These are phyloP conservation scores for Arabidopsis hybrid DNA, from an alignment of 441 rosid species.

Conservation along the genomic window DNA sequence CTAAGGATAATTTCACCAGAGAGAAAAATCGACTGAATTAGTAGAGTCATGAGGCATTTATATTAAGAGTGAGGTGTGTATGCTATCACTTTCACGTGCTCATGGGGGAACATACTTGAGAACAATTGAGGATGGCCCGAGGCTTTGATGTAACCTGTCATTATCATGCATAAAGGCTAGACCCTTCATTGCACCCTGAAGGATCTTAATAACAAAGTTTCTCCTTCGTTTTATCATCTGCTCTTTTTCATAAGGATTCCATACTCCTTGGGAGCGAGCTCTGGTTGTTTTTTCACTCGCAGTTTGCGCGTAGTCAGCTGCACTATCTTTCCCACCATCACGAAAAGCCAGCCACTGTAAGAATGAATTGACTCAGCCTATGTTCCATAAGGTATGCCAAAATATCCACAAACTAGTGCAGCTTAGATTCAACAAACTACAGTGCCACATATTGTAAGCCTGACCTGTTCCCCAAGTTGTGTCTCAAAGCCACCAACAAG, in stretches of 20 bases:
- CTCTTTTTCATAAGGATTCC: slow-evolving; percentile 72
- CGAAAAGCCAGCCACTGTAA: slow-evolving; percentile 94
- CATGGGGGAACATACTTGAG: slow-evolving; percentile 64
- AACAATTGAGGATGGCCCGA: slow-evolving; percentile 91
- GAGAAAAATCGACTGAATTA: slow-evolving; percentile 8
- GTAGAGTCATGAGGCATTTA: slow-evolving; percentile 20
- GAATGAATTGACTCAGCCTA: slow-evolving; percentile 42
- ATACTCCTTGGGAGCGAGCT: slow-evolving; percentile 49
- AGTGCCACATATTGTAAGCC: slow-evolving; percentile 41
- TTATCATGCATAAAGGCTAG: slow-evolving; percentile 84
- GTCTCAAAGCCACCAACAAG: slow-evolving; percentile 96
- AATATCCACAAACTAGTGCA: slow-evolving; percentile 29
- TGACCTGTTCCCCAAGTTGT: slow-evolving; percentile 89
- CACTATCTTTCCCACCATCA: slow-evolving; percentile 82
- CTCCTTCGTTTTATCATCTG: slow-evolving; percentile 62
- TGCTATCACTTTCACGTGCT: slow-evolving; percentile 32
- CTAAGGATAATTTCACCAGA: slow-evolving; percentile 42
- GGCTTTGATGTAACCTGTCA: slow-evolving; percentile 96
- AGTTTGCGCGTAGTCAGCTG: slow-evolving; percentile 76
- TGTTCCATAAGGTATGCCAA: slow-evolving; percentile 25
- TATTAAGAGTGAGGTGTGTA: slow-evolving; percentile 23
- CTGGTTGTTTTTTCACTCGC: slow-evolving; percentile 68
- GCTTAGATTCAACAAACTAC: slow-evolving; percentile 20
- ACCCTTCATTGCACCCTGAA: slow-evolving; percentile 82
- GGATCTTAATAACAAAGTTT: slow-evolving; percentile 63